A percentile compares a stretch with the other conserved stretches of the same genome.
Evolutionary conservation across 805 yeast genomes (phyloP).

Genomic region (Ogataea trehaloabstinens): DNA sequence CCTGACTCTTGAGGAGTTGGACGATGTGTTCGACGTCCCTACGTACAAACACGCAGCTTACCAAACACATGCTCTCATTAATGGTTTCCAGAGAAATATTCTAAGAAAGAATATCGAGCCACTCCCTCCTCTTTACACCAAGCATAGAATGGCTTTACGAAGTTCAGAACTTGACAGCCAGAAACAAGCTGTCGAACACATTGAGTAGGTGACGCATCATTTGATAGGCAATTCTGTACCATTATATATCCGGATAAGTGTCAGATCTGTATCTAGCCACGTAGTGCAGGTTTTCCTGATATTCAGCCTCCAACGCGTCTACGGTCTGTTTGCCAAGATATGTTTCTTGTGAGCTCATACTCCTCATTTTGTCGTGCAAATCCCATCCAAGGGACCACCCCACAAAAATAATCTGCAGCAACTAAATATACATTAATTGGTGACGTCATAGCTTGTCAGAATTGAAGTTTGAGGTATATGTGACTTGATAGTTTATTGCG

Average conservation of each 20-base stretch:
- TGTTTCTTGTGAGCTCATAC: neutral
- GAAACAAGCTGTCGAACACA: slow-evolving; percentile 47
- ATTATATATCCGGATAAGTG: neutral
- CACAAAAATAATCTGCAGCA: neutral
- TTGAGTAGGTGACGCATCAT: slow-evolving; percentile 34
- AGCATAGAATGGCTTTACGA: slow-evolving; percentile 59
- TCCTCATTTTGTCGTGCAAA: neutral
- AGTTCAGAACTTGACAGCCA: slow-evolving; percentile 62
- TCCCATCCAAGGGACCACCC: neutral
- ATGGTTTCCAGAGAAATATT: slow-evolving; percentile 44
- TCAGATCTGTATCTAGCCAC: neutral
- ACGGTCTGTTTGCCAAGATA: slow-evolving; percentile 1
- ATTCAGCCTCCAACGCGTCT: too few relatives aligned
- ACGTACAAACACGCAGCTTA: slow-evolving; percentile 50
- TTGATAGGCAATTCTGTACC: neutral
- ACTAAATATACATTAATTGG: neutral
- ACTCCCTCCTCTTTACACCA: slow-evolving; percentile 55
- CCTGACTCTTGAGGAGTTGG: slow-evolving; percentile 73
- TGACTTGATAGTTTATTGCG: too few relatives aligned
- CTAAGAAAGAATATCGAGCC: slow-evolving; percentile 47
- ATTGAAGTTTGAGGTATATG: neutral
- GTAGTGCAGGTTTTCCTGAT: too few relatives aligned
- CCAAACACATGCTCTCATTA: slow-evolving; percentile 39
- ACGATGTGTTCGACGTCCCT: slow-evolving; percentile 66
- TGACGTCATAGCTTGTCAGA: neutral